A percentile compares a stretch with the other conserved stretches of the same genome.
Conservation (phyloP, 306 rosid species). For the Lupinus albus region DNA sequence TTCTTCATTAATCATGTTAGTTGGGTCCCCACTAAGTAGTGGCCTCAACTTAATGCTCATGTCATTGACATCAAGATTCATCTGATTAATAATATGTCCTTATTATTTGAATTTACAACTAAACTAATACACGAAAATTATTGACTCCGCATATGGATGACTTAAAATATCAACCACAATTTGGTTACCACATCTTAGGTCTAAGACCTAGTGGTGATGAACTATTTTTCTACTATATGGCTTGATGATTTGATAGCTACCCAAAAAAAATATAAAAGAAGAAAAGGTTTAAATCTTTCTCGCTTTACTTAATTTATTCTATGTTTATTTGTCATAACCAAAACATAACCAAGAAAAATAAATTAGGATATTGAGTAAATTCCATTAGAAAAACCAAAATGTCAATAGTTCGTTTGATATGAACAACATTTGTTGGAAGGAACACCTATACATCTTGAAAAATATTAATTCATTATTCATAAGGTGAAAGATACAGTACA, state of each 20-base stretch:
- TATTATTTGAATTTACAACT: slow-evolving; percentile 9
- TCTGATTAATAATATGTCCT: slow-evolving; percentile 29
- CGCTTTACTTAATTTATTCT: not conserved
- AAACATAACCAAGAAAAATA: slow-evolving; percentile 27
- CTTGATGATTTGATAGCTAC: slow-evolving; percentile 29
- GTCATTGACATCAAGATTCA: slow-evolving; percentile 44
- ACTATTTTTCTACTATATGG: slow-evolving; percentile 26
- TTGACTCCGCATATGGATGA: slow-evolving; percentile 40
- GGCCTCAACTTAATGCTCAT: slow-evolving; percentile 43
- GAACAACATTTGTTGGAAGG: too few relatives aligned
- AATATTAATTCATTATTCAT: too few relatives aligned
- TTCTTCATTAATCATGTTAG: slow-evolving; percentile 49
- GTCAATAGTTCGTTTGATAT: too few relatives aligned
- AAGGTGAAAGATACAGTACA: too few relatives aligned
- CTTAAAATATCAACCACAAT: slow-evolving; percentile 46
- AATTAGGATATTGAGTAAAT: slow-evolving; percentile 4
- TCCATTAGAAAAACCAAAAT: too few relatives aligned
- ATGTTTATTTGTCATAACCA: slow-evolving; percentile 26
- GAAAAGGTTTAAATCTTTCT: slow-evolving; percentile 17
- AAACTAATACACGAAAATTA: slow-evolving; percentile 32
- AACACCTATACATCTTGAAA: too few relatives aligned
- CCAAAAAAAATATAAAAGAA: slow-evolving; percentile 37
- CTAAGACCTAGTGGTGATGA: slow-evolving; percentile 16
- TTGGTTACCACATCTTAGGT: slow-evolving; percentile 43
- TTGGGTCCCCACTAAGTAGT: slow-evolving; percentile 60